Evolutionary conservation across 108 stramenopile species (phyloP), one percentile per base, ranked within the genome.

Genomic region (Cyclotella choctawhatcheeana): DNA sequence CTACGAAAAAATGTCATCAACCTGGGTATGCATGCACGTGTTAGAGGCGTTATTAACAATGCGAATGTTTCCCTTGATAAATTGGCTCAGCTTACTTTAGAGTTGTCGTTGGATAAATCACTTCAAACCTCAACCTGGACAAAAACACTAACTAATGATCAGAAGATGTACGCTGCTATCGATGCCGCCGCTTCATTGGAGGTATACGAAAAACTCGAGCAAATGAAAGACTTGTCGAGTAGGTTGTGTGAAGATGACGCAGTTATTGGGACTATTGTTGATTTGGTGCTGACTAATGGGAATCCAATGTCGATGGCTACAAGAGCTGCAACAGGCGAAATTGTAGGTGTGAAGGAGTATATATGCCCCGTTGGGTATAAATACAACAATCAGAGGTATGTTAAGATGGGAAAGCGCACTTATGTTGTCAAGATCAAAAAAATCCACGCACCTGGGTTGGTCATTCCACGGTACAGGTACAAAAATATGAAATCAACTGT

Each of bases 111-210:
- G 2, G 55, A 54, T 21, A 58, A 69, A 32, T 24, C 6, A 1
- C 55, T 56, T 6, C 55, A 56, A 30, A 30, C 55, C 27, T 56
- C 55, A 44, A 59, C 84, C 51, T 88, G 88, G 88, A 55, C 56
- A 6, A 20, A 33, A 5, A 70, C 72, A 5, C 54, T 82, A 0
- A 58, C 83, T 5, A 20, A 58, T 7, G 44, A 55, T 4, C 83
- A 86, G 44, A 55, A 58, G 13, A 67, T 64, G 20, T 85, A 89
- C 68, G 82, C 81, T 13, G 79, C 80, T 16, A 51, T 79, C 13
- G 88, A 89, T 76, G 85, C 79, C 0, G 74, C 73, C 4, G 82
- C 73, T 14, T 58, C 74, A 12, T 74, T 74, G n/a, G 17, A 62
- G 29, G 37, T 74, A n/a, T 67, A 37, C 22, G 24, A 59, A 8